Conservation (phyloP, 2,329 filamentous ascomycete species). For the Alternaria sp. region DNA sequence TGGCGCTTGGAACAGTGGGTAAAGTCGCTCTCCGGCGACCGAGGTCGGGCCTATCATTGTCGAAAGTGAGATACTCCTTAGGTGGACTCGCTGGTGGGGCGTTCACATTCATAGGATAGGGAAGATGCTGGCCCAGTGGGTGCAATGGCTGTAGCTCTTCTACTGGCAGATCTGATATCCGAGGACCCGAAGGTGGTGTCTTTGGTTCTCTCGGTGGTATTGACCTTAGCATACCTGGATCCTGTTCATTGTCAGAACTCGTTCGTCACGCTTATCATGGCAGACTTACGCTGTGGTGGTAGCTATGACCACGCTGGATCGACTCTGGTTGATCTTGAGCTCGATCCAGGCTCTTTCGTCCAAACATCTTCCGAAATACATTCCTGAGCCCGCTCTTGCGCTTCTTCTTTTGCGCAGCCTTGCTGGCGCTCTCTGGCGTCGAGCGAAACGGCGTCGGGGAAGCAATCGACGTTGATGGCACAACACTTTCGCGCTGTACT, state of each 20-base stretch:
- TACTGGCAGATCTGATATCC: constrained; percentile 50
- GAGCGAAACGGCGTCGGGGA: constrained; percentile 44
- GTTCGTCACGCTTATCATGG: neutral
- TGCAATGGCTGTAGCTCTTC: constrained; percentile 46
- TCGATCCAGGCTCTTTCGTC: constrained; percentile 43
- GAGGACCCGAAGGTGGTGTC: constrained; percentile 28
- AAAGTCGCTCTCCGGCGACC: constrained; percentile 49
- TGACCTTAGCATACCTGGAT: constrained; percentile 40
- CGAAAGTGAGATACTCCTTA: constrained; percentile 48
- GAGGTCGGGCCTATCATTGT: constrained; percentile 33
- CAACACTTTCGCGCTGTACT: constrained; percentile 37
- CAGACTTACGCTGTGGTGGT: constrained; percentile 48
- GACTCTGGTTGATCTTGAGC: constrained; percentile 32
- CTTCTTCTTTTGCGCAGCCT: constrained; percentile 44
- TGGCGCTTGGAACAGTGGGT: constrained; percentile 40
- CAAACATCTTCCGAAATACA: constrained; percentile 53
- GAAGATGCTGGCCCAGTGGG: constrained; percentile 48
- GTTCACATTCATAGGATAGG: constrained; percentile 55
- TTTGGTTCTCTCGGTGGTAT: constrained; percentile 35
- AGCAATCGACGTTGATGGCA: constrained; percentile 34
- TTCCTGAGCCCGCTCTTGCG: constrained; percentile 48
- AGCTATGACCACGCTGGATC: constrained; percentile 39
- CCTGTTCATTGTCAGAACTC: constrained; percentile 32
- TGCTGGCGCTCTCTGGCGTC: constrained; percentile 40
- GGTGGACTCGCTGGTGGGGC: constrained; percentile 49